A percentile compares a stretch with the other conserved stretches of the same genome.
Conservation (phyloP, 192 early-diverging fungal genomes). For the Dissophora ornata region DNA sequence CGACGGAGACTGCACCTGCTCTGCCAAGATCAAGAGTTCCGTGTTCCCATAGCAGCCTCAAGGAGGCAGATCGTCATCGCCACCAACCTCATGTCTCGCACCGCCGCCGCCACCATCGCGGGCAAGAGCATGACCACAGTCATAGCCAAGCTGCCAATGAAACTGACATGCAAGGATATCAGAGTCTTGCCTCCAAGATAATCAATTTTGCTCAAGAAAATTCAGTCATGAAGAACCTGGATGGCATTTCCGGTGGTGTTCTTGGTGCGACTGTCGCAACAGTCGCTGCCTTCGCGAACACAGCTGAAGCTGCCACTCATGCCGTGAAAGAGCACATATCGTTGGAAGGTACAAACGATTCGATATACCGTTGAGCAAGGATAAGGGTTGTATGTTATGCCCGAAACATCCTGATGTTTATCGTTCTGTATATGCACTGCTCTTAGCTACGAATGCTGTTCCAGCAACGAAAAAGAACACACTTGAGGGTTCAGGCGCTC, state of each 20-base stretch:
- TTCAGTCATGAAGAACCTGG: constrained; percentile 11
- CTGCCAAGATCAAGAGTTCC: constrained; percentile 8
- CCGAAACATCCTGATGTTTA: no score
- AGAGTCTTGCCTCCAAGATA: constrained; percentile 21
- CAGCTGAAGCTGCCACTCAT: constrained; percentile 3
- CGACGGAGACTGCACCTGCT: no score
- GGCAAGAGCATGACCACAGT: neutral
- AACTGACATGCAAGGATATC: no score
- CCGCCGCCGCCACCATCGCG: neutral
- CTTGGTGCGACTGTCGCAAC: constrained; percentile 20
- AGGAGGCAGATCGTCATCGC: constrained; percentile 34
- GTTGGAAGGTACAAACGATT: constrained; percentile 4
- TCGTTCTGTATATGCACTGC: no score
- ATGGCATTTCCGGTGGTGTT: constrained; percentile 34
- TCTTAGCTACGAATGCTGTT: no score
- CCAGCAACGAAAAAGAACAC: no score
- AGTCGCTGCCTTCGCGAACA: constrained; percentile 5
- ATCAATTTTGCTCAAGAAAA: constrained; percentile 24
- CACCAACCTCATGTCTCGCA: constrained; percentile 30
- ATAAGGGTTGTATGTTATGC: neutral
- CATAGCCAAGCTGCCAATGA: neutral
- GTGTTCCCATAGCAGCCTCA: constrained; percentile 11
- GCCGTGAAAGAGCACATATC: constrained; percentile 16
- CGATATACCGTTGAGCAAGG: no score
- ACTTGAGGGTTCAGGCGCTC: no score